Conservation (phyloP, 2,329 filamentous ascomycete species). For the Teratosphaeria zuluensis region DNA sequence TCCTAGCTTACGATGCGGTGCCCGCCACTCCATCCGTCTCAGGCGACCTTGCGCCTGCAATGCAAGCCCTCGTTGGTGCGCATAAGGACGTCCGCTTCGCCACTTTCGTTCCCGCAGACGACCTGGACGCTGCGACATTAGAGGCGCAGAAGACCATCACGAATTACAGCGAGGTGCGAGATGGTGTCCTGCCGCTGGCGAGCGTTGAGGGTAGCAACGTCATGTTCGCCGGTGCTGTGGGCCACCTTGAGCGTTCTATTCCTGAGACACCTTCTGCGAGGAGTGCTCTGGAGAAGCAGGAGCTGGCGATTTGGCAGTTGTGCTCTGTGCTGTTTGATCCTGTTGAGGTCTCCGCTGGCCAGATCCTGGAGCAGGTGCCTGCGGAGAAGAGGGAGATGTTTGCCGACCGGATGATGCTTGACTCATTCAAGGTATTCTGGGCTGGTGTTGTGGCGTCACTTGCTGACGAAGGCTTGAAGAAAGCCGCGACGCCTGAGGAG, state of each 20-base stretch:
- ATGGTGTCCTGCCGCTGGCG: conserved; percentile 49
- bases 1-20: conserved; percentile 54
- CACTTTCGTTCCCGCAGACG: conserved; percentile 44
- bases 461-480: conserved; percentile 39
- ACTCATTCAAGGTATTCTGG: conserved; percentile 60
- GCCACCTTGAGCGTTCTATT: conserved; percentile 10
- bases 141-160: conserved; percentile 31
- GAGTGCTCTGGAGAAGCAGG: conserved; percentile 40
- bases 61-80: conserved; percentile 52
- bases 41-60: conserved; percentile 45
- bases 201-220: conserved; percentile 34
- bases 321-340: conserved; percentile 79
- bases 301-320: conserved; percentile 74
- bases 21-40: conserved; percentile 32
- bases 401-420: conserved; percentile 37
- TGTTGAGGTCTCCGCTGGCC: conserved; percentile 23
- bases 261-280: conserved; percentile 5
- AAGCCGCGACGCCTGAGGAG: conserved; percentile 61
- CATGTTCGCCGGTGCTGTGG: conserved; percentile 42
- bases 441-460: conserved; percentile 33
- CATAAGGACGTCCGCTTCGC: conserved; percentile 56
- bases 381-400: conserved; percentile 33
- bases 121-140: conserved; percentile 25
- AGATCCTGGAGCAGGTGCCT: conserved; percentile 23
- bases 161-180: conserved; percentile 20